Evolutionary conservation across 2,329 filamentous ascomycete genomes (phyloP).

Genomic region (Orbilia ellipsospora): DNA sequence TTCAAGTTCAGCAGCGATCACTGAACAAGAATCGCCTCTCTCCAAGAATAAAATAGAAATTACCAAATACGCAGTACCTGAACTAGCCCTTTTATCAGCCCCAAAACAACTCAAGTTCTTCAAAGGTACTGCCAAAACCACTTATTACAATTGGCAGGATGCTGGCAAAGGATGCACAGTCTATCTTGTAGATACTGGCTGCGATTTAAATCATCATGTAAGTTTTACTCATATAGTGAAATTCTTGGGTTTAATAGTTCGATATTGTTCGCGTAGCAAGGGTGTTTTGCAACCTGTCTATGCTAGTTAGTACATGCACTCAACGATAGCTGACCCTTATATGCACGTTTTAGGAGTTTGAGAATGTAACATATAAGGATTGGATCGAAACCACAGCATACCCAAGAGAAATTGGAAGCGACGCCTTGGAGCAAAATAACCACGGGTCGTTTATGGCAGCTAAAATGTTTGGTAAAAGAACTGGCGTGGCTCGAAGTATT

Average conservation of each 20-base stretch:
- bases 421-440: neutral
- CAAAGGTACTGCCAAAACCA: neutral
- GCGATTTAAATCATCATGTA: conserved; percentile 1
- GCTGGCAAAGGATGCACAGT: conserved; percentile 16
- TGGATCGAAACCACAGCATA: neutral
- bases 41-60: neutral
- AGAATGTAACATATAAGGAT: neutral
- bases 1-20: too few species aligned
- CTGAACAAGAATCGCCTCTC: too few species aligned
- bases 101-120: neutral
- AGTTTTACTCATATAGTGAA: neutral
- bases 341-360: neutral
- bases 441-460: conserved; percentile 7
- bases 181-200: conserved; percentile 5
- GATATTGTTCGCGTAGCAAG: too few species aligned
- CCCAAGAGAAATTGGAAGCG: neutral
- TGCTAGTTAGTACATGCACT: too few species aligned
- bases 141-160: conserved; percentile 22
- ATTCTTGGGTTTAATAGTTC: too few species aligned
- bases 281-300: too few species aligned
- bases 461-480: neutral
- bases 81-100: neutral
- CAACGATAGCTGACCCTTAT: too few species aligned
- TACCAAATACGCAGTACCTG: neutral
- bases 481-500: too few species aligned